Percentiles rank a stretch among this genome's conserved stretches.
Conservation (phyloP, 176 grass and related monocot species). For the Bothriochloa decipiens region DNA sequence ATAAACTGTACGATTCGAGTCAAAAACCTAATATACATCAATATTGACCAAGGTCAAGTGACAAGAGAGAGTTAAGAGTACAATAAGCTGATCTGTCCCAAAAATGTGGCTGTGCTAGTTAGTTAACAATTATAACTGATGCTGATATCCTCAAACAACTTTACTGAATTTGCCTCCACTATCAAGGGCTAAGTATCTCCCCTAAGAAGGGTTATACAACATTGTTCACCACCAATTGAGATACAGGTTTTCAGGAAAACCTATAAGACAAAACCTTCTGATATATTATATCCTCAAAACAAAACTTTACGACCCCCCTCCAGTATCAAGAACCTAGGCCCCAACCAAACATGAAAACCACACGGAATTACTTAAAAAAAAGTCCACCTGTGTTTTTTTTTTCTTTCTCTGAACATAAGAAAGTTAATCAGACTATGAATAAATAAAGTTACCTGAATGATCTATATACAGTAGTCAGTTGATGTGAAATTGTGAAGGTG, state of each 20-base stretch:
- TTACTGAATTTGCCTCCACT: not conserved
- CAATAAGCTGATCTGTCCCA: conserved; percentile 22
- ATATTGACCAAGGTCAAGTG: conserved; percentile 19
- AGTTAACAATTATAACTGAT: no score
- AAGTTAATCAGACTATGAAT: no score
- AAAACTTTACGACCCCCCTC: conserved; percentile 1
- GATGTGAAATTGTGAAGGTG: no score
- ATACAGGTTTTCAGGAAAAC: not conserved
- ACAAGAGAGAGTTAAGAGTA: conserved; percentile 35
- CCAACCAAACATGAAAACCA: conserved; percentile 1
- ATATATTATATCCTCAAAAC: not conserved
- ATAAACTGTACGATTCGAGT: not conserved
- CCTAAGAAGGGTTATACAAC: conserved; percentile 10
- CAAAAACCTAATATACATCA: conserved; percentile 30
- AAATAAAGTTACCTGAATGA: no score
- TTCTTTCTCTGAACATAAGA: not conserved
- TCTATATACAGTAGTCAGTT: no score
- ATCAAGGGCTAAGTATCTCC: not conserved
- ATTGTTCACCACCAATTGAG: conserved; percentile 14
- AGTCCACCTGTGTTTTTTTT: not conserved
- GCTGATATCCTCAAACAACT: not conserved
- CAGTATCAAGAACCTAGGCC: not conserved
- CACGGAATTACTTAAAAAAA: not conserved
- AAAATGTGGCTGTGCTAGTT: conserved; percentile 3
- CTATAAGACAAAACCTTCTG: conserved; percentile 44